Evolutionary conservation across 768 basidiomycete species (phyloP), one percentile per base, ranked within the genome.

Genomic region (Gloeostereum incarnatum): DNA sequence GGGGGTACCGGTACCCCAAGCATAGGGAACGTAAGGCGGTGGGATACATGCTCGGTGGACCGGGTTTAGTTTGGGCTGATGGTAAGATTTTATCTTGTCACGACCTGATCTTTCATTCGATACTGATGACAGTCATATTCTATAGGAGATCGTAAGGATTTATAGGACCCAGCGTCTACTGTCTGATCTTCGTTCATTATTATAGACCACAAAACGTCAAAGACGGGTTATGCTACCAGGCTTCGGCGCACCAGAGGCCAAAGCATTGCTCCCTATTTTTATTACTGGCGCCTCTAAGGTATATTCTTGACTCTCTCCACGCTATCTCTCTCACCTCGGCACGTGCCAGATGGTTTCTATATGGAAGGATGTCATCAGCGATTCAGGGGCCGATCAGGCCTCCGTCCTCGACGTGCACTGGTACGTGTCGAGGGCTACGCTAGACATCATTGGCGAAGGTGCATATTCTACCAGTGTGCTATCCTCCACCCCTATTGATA

Each of bases 151-250:
- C 17, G n/a, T 2, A 8, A 6, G 9, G 5, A 24, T 11, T 38
- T 10, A n/a, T 16, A 17, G n/a, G n/a, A n/a, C n/a, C n/a, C n/a
- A n/a, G n/a, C n/a, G n/a, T n/a, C n/a, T n/a, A n/a, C n/a, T n/a
- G 31, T 11, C 20, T 22, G 16, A 9, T 24, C 22, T 7, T 9
- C 24, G 3, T 23, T 13, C 13, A n/a, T n/a, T n/a, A 19, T 7
- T 21, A 23, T 26, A 55, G 51, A 47, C 30, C 47, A 52, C 31
- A n/a, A 43, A 32, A 3, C 59, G 57, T 36, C 50, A 52, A 21
- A 43, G 59, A 5, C 56, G 58, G 26, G 51, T 58, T 16, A 59
- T 62, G 59, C 48, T 55, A 8, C 59, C 60, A 14, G 58, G 58
- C 1, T 62, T 62, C 31, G 53, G 55, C 16, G 30, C 42, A 0